Evolutionary conservation across 192 early-diverging fungal genomes (phyloP).

Genomic region (Phlyctochytrium planicorne): DNA sequence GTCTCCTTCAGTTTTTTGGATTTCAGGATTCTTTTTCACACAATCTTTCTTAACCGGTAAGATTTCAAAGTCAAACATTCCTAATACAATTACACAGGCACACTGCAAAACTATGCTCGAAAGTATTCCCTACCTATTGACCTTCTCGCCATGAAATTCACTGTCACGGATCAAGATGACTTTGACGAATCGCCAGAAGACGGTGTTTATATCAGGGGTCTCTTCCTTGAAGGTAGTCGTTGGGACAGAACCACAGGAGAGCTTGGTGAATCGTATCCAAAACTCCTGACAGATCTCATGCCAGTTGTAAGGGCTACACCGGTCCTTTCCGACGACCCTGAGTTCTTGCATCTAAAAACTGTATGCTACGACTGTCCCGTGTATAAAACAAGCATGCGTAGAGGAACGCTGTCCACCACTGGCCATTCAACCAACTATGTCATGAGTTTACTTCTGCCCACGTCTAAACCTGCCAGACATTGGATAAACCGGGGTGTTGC

Average conservation of each 20-base stretch:
- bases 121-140: slow-evolving; percentile 68
- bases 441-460: slow-evolving; percentile 48
- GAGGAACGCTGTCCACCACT: slow-evolving; percentile 61
- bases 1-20: slow-evolving; percentile 58
- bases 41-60: slow-evolving; percentile 64
- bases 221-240: slow-evolving; percentile 60
- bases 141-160: slow-evolving; percentile 51
- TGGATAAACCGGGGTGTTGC: slow-evolving; percentile 60
- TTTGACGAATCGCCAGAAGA: slow-evolving; percentile 44
- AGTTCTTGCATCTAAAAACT: slow-evolving; percentile 28
- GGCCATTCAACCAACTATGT: slow-evolving; percentile 65
- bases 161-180: slow-evolving; percentile 43
- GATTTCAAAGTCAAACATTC: neutral
- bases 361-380: slow-evolving; percentile 56
- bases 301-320: slow-evolving; percentile 57
- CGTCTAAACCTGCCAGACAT: slow-evolving; percentile 37
- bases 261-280: slow-evolving; percentile 51
- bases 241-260: slow-evolving; percentile 46
- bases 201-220: slow-evolving; percentile 56
- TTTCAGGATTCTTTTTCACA: slow-evolving; percentile 66
- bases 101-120: slow-evolving; percentile 64
- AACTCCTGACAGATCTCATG: slow-evolving; percentile 55
- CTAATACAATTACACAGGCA: slow-evolving; percentile 26
- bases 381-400: slow-evolving; percentile 58
- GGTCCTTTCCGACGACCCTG: slow-evolving; percentile 41